Evolutionary conservation across 352 stramenopile genomes (phyloP).

Genomic region (Phytopythium helicoides): DNA sequence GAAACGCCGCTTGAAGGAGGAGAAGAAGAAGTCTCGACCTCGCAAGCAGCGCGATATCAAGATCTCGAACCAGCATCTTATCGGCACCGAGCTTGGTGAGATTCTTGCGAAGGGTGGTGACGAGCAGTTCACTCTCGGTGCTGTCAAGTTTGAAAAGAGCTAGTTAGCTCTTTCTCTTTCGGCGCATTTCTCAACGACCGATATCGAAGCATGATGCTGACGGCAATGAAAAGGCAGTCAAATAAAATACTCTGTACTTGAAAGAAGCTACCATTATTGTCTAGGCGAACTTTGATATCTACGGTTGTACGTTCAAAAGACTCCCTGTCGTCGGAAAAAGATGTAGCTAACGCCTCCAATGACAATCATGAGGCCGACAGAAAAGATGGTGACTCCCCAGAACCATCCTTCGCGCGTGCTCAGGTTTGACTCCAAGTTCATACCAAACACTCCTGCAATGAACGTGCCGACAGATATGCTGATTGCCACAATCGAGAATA

Average conservation of each 20-base stretch:
- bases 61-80: slow-evolving; percentile 87
- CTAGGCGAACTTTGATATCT: not conserved
- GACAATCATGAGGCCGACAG: slow-evolving; percentile 28
- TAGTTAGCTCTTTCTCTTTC: slow-evolving; percentile 17
- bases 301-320: slow-evolving; percentile 11
- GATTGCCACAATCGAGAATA: slow-evolving; percentile 59
- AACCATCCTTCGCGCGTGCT: slow-evolving; percentile 30
- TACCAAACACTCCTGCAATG: slow-evolving; percentile 56
- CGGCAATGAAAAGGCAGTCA: too few species aligned
- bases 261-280: not conserved
- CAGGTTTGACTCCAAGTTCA: slow-evolving; percentile 50
- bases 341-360: slow-evolving; percentile 14
- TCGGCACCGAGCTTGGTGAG: slow-evolving; percentile 83
- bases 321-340: slow-evolving; percentile 21
- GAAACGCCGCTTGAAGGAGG: slow-evolving; percentile 79
- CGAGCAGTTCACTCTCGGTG: slow-evolving; percentile 80
- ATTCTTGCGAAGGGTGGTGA: slow-evolving; percentile 74
- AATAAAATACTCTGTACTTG: too few species aligned
- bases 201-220: too few species aligned
- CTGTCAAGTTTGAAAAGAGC: slow-evolving; percentile 77
- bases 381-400: slow-evolving; percentile 29
- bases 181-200: too few species aligned
- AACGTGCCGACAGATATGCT: slow-evolving; percentile 58
- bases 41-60: slow-evolving; percentile 88
- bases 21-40: slow-evolving; percentile 79